Evolutionary conservation across 164 flowering plant species (phyloP).

Genomic region (Vitis rotundifolia): DNA sequence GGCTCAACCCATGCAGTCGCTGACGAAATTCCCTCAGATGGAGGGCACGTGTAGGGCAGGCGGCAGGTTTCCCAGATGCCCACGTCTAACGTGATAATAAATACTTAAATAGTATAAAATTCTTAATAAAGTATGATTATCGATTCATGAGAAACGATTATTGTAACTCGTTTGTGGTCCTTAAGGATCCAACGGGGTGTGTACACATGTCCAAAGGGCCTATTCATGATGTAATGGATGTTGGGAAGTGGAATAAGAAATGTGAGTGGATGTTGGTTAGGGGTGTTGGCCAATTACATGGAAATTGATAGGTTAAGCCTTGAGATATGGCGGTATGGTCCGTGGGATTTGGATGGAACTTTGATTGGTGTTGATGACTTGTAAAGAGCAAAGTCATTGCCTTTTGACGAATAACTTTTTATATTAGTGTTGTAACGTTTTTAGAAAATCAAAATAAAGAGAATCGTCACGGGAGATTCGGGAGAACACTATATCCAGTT

Average conservation of each 20-base stretch:
- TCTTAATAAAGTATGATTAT: not conserved
- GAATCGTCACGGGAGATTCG: no score
- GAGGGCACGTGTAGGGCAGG: conserved; percentile 26
- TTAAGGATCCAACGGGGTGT: no score
- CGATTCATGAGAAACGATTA: not conserved
- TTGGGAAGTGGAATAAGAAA: not conserved
- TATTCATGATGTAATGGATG: conserved; percentile 12
- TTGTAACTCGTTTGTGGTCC: not conserved
- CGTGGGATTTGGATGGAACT: conserved; percentile 1
- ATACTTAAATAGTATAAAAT: conserved; percentile 3
- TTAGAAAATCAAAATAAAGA: no score
- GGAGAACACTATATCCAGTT: no score
- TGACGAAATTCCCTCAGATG: conserved; percentile 1
- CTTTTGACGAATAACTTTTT: no score
- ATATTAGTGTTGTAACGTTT: no score
- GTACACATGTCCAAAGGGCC: no score
- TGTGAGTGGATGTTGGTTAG: no score
- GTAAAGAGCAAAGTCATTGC: no score
- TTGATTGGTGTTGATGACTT: not conserved
- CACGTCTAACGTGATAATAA: conserved; percentile 27
- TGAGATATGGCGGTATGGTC: not conserved
- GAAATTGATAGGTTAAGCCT: no score
- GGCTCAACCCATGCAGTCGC: conserved; percentile 17
- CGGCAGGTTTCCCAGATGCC: conserved; percentile 6
- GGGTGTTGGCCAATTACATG: no score